A percentile compares a stretch with the other conserved stretches of the same genome.
These are phyloP conservation scores for Ogataea methylovora DNA, from an alignment of 805 yeast species.

Conservation along the genomic window DNA sequence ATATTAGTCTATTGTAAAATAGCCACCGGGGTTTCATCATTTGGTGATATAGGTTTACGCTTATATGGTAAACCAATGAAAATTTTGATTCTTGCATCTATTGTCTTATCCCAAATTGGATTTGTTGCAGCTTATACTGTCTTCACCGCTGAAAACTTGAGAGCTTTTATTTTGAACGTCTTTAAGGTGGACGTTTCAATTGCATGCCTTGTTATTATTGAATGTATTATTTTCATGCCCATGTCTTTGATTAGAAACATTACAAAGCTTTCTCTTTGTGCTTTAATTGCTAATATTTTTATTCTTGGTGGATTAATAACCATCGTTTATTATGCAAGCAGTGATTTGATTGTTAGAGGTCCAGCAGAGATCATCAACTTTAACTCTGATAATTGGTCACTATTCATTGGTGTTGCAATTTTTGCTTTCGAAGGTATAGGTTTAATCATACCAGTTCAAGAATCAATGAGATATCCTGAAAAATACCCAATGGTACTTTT, in stretches of 20 bases:
- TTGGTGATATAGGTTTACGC: constrained; percentile 65
- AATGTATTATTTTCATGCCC: constrained; percentile 56
- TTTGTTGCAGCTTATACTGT: constrained; percentile 78
- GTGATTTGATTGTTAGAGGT: constrained; percentile 37
- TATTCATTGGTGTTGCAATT: constrained; percentile 77
- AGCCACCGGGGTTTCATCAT: constrained; percentile 59
- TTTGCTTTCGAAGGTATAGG: constrained; percentile 90
- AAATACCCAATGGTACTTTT: constrained; percentile 61
- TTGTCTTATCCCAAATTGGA: constrained; percentile 68
- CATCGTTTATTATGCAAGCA: constrained; percentile 47
- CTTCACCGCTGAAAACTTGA: constrained; percentile 65
- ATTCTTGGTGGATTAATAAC: constrained; percentile 60
- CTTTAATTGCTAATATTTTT: constrained; percentile 64
- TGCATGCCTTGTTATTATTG: constrained; percentile 42
- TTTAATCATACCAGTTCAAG: constrained; percentile 71
- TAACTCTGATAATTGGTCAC: constrained; percentile 53
- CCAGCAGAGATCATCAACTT: constrained; percentile 42
- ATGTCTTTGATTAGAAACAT: constrained; percentile 69
- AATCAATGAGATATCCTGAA: constrained; percentile 71
- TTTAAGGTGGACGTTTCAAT: constrained; percentile 33
- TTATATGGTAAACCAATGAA: constrained; percentile 64
- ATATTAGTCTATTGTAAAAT: constrained; percentile 53
- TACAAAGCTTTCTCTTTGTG: constrained; percentile 64
- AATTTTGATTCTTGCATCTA: constrained; percentile 51
- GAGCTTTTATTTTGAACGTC: constrained; percentile 52